Percentiles rank a stretch among this genome's conserved stretches.
These are phyloP conservation scores for Pseudozyma sp. DNA, from an alignment of 1,284 basidiomycete genomes.

Conservation along the genomic window DNA sequence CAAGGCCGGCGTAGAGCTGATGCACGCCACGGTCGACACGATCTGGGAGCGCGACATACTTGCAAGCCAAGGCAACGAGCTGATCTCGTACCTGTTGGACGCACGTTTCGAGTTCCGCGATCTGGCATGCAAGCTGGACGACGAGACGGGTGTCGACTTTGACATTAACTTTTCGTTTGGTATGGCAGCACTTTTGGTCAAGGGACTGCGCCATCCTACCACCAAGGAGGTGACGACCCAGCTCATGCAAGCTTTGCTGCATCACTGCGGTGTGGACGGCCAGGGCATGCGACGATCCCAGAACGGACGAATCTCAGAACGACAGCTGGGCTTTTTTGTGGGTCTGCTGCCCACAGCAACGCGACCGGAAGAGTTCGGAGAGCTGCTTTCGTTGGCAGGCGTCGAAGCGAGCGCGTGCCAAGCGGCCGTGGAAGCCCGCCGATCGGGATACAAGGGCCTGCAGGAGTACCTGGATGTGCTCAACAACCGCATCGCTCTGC, in stretches of 20 bases:
- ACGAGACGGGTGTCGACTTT: slow-evolving; percentile 65
- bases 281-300: slow-evolving; percentile 39
- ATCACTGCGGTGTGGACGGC: slow-evolving; percentile 46
- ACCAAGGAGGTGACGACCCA: slow-evolving; percentile 58
- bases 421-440: slow-evolving; percentile 45
- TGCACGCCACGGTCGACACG: slow-evolving; percentile 54
- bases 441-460: slow-evolving; percentile 43
- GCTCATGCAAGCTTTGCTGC: slow-evolving; percentile 57
- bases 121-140: slow-evolving; percentile 58
- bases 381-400: slow-evolving; percentile 54
- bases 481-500: slow-evolving; percentile 61
- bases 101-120: slow-evolving; percentile 62
- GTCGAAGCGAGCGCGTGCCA: slow-evolving; percentile 34
- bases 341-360: slow-evolving; percentile 59
- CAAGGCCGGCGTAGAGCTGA: slow-evolving; percentile 60
- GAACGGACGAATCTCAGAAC: slow-evolving; percentile 48
- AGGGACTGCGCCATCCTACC: slow-evolving; percentile 59
- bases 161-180: slow-evolving; percentile 65
- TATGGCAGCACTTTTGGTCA: slow-evolving; percentile 62
- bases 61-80: slow-evolving; percentile 46
- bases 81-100: slow-evolving; percentile 56
- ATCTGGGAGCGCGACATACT: slow-evolving; percentile 54
- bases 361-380: slow-evolving; percentile 57
- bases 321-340: slow-evolving; percentile 62
- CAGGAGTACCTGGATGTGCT: slow-evolving; percentile 51